Conservation (phyloP, 768 basidiomycete species). For the Lanmaoa rubissima region DNA sequence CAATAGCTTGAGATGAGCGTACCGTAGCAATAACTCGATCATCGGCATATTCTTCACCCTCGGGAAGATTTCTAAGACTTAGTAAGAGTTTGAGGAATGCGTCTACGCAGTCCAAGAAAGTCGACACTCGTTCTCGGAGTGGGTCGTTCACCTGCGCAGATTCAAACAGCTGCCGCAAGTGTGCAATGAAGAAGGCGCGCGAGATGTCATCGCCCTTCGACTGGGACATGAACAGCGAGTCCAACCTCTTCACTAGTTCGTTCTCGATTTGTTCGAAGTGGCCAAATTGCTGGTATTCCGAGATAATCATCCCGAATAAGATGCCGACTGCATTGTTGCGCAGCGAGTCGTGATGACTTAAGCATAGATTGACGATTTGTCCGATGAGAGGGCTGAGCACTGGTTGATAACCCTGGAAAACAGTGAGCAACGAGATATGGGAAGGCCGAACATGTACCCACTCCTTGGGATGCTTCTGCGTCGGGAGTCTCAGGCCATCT, state of each 20-base stretch:
- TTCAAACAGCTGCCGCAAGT: constrained; percentile 88
- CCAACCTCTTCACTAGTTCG: constrained; percentile 87
- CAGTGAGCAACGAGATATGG: neutral
- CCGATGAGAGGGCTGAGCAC: constrained; percentile 83
- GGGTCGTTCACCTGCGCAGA: constrained; percentile 76
- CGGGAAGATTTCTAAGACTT: constrained; percentile 83
- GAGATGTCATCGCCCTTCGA: constrained; percentile 90
- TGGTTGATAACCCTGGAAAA: constrained; percentile 73
- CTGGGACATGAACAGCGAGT: constrained; percentile 90
- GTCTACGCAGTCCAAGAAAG: constrained; percentile 87
- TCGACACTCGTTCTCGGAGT: constrained; percentile 72
- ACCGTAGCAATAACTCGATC: constrained; percentile 93
- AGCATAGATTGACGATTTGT: constrained; percentile 85
- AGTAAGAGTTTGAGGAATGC: constrained; percentile 89
- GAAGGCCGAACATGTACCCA: constrained; percentile 36
- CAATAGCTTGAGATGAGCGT: constrained; percentile 14
- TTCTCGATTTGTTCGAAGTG: constrained; percentile 90
- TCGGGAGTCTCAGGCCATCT: constrained; percentile 69
- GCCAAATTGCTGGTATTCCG: constrained; percentile 81
- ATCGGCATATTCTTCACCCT: constrained; percentile 91
- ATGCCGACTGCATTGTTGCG: constrained; percentile 90
- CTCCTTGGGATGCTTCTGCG: constrained; percentile 55
- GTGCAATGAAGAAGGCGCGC: constrained; percentile 88
- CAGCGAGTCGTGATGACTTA: constrained; percentile 92
- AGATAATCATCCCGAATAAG: constrained; percentile 92